Evolutionary conservation across 139 green algal species (phyloP).

Genomic region (Coelastrella sp.): DNA sequence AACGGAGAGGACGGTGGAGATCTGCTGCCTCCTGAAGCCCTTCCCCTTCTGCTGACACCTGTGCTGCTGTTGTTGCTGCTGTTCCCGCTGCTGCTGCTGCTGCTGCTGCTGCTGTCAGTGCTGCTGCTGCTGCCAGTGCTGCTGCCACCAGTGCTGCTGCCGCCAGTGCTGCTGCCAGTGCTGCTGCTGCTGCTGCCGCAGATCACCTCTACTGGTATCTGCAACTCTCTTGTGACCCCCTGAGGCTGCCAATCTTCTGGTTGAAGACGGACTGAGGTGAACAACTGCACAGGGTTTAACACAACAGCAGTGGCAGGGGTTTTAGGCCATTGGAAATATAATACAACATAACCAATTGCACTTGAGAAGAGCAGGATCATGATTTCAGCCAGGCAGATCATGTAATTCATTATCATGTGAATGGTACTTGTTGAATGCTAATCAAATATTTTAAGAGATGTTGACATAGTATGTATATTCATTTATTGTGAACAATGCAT

Average conservation of each 20-base stretch:
- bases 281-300: neutral
- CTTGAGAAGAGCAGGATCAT: too few relatives aligned
- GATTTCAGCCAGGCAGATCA: too few relatives aligned
- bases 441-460: too few relatives aligned
- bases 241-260: neutral
- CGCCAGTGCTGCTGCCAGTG: neutral
- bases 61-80: neutral
- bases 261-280: neutral
- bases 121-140: neutral
- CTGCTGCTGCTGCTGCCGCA: neutral
- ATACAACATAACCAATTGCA: too few relatives aligned
- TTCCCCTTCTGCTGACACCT: too few relatives aligned
- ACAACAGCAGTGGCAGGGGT: too few relatives aligned
- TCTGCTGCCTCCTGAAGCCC: too few relatives aligned
- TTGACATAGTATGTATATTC: too few relatives aligned
- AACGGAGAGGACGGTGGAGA: neutral
- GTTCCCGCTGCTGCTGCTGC: neutral
- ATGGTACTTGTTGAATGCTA: too few relatives aligned
- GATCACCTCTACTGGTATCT: neutral
- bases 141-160: neutral
- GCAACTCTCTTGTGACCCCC: neutral
- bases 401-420: too few relatives aligned
- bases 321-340: too few relatives aligned
- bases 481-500: too few relatives aligned
- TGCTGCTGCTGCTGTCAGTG: slow-evolving; percentile 18